These are phyloP conservation scores for Cyamopsis tetragonoloba DNA, from an alignment of 306 rosid genomes.

Conservation along the genomic window DNA sequence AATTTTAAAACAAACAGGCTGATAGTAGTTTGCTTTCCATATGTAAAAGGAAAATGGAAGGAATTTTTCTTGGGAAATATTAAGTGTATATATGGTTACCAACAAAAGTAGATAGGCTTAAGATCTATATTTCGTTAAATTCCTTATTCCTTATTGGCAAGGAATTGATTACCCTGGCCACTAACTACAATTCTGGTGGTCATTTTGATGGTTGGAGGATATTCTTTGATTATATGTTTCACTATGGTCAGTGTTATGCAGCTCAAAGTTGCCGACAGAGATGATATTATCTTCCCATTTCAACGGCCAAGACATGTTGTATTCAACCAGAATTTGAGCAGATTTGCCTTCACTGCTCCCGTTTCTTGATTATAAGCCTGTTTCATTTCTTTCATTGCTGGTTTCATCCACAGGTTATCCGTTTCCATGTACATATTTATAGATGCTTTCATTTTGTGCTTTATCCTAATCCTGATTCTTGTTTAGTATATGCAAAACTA, in stretches of 20 bases:
- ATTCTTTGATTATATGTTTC: neutral
- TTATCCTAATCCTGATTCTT: conserved; percentile 1
- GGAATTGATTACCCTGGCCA: neutral
- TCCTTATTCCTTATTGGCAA: neutral
- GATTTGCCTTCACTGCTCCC: neutral
- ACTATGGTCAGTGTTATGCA: neutral
- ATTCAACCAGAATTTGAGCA: conserved; percentile 13
- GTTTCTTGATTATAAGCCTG: conserved; percentile 2
- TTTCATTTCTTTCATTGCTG: neutral
- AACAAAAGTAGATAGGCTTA: neutral
- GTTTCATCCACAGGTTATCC: neutral
- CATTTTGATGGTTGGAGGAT: neutral
- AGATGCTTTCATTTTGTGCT: neutral
- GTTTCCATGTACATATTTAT: neutral
- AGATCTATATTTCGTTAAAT: neutral
- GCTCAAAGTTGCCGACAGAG: neutral
- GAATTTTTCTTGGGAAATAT: neutral
- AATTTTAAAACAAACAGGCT: neutral
- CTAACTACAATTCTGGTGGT: neutral
- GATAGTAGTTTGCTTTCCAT: neutral
- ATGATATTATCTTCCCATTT: conserved; percentile 9
- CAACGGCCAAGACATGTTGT: conserved; percentile 35
- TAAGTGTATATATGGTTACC: neutral
- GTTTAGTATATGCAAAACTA: neutral
- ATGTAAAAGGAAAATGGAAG: neutral